Evolutionary conservation across 208 protist genomes (phyloP).

Genomic region (Acanthamoeba royreba): DNA sequence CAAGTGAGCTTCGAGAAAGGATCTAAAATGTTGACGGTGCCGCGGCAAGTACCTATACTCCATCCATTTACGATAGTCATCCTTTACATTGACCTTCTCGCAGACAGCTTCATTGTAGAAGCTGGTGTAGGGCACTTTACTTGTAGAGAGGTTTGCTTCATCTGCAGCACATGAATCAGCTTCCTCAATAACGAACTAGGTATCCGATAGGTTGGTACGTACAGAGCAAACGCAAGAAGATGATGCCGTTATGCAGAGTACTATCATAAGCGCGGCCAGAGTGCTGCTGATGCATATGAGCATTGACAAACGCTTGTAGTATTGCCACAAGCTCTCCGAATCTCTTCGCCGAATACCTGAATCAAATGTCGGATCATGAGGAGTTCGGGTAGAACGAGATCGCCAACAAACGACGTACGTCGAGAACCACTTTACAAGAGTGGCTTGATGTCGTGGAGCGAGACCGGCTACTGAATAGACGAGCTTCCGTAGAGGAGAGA

Average conservation of each 20-base stretch:
- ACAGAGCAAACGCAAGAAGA: neutral
- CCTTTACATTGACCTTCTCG: constrained; percentile 62
- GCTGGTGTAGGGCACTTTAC: neutral
- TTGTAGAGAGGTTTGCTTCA: neutral
- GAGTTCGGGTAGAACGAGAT: neutral
- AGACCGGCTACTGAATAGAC: neutral
- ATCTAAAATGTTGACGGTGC: no score
- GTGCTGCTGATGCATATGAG: neutral
- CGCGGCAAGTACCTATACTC: no score
- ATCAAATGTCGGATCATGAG: no score
- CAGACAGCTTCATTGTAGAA: constrained; percentile 75
- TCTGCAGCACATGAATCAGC: no score
- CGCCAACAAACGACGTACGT: neutral
- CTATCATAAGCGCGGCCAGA: neutral
- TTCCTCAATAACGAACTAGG: no score
- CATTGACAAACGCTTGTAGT: neutral
- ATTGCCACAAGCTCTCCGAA: neutral
- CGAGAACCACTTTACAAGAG: neutral
- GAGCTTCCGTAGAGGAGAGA: neutral
- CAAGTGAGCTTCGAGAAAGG: no score
- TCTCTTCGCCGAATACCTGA: neutral
- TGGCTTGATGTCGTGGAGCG: neutral
- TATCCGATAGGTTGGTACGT: neutral
- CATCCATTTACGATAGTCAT: constrained; percentile 66
- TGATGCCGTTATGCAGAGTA: neutral